Conservation (phyloP, 2,329 filamentous ascomycete species). For the Fusarium agapanthi region DNA sequence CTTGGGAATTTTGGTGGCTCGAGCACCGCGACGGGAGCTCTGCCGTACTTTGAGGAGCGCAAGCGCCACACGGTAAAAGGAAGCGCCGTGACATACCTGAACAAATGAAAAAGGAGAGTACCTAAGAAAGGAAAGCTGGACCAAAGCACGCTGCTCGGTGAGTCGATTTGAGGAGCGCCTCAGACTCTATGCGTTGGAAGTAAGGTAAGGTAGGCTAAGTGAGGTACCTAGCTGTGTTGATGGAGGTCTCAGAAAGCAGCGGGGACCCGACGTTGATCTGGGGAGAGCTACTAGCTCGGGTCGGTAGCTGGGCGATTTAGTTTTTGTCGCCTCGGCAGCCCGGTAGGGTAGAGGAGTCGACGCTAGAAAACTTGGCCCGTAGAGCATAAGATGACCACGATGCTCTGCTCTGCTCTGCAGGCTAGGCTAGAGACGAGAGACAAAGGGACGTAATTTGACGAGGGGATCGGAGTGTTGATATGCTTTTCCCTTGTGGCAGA, state of each 20-base stretch:
- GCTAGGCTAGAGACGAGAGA: background rate
- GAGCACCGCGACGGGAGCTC: slow-evolving; percentile 11
- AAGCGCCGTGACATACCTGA: slow-evolving; percentile 16
- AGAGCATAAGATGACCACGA: slow-evolving; percentile 18
- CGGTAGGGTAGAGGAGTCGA: slow-evolving; percentile 17
- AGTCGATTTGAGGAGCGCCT: slow-evolving; percentile 1
- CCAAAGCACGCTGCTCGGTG: slow-evolving; percentile 8
- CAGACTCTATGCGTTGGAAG: slow-evolving; percentile 10
- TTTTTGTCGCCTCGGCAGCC: slow-evolving; percentile 33
- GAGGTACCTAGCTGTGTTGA: background rate
- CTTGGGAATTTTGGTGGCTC: slow-evolving; percentile 24
- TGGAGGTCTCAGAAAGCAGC: slow-evolving; percentile 25
- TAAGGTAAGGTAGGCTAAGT: background rate
- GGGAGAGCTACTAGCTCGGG: slow-evolving; percentile 38
- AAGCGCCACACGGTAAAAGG: background rate
- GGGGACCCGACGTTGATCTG: slow-evolving; percentile 32
- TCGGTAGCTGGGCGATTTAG: slow-evolving; percentile 33
- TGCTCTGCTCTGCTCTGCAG: slow-evolving; percentile 17
- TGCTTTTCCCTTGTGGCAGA: slow-evolving; percentile 28
- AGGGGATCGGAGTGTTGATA: slow-evolving; percentile 34
- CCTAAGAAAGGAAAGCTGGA: background rate
- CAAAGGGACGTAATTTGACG: slow-evolving; percentile 5
- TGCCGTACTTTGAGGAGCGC: background rate
- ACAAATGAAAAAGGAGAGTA: background rate
- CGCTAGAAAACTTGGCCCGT: slow-evolving; percentile 33